Base-by-base conservation (phyloP, 1,139 yeast species). In the Hyphopichia wangnamkhiaoensis region DNA sequence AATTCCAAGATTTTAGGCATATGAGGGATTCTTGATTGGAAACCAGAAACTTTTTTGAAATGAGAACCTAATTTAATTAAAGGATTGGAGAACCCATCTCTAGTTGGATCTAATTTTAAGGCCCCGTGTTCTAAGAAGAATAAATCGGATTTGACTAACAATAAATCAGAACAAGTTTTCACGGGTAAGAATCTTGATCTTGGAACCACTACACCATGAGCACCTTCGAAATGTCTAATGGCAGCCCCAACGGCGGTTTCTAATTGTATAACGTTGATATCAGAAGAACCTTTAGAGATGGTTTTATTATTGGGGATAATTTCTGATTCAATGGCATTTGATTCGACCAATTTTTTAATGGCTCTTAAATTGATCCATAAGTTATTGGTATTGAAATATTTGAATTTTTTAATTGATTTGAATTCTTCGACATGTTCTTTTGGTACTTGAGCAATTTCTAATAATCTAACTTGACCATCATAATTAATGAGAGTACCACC, bases 161-260 rank as follows among this genome's bases (percentile, higher is more conserved):
- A 74, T 65, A 93, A 74, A 65, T 93, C 98, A 8, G 97, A 90
- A 65, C 94, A 89, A 18, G 98, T 94, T 75, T 93, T 93, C 55
- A 93, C 98, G 16, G 98, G 98, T 71, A 94, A 79, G 79, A 93
- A 93, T 63, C 98, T 84, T 33, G 96, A 79, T 72, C 98, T 87
- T 65, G 98, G 98, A 26, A 93, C 98, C 56, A 90, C 96, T 55
- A 93, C 95, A 68, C 98, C 98, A 59, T 90, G 97, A 24, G 98
- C 97, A 55, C 89, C 87, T 53, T 84, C 77, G 68, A 94, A 93
- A 68, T 91, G 94, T 69, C 96, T 88, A 62, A 93, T 93, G 39
- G 98, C 98, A 31, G 98, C 98, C 74, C 98, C 98, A 51, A 90
- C 96, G 20, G 98, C 98, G 38, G 98, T 93, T 74, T 93, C 98